Evolutionary conservation across 2,329 filamentous ascomycete species (phyloP), one percentile per base, ranked within the genome.

Genomic region (Mollisia scopiformis): DNA sequence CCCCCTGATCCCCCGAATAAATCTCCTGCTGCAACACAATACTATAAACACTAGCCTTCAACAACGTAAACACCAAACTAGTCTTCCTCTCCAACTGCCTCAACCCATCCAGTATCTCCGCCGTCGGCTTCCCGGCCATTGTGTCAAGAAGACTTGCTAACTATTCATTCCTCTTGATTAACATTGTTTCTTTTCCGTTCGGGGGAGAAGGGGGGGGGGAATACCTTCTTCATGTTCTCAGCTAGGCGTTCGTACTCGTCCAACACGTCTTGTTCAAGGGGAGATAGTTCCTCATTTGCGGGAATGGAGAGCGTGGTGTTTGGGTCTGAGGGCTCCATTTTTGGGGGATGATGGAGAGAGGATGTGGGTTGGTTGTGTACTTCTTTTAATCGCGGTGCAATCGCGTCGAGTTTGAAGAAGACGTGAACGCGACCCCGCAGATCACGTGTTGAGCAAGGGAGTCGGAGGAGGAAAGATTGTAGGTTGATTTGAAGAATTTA

Each of bases 21-120:
- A 96, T 92, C 84, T 98, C 92, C 83, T 98, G 94, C 84, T 99
- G 94, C 80, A 99, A 77, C 63, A 99, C 93, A 79, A 99, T 99
- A 74, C 91, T 96, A 79, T 99, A 99, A 66, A 99, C 95, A 76
- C 94, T 98, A 19, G 95, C 94, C 81, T 99, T 99, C 74, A 99
- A 84, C 74, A 98, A 78, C 64, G 95, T 99, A 77, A 96, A 98
- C 23, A 97, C 94, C 57, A 97, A 81, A 68, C 92, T 93, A 46
- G 94, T 97, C 82, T 98, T 97, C 69, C 95, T 84, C 81, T 99
- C 95, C 57, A 99, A 81, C 46, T 93, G 88, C 57, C 95, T 83
- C 69, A 99, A 82, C 8, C 91, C 89, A 75, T 99, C 92, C 56
- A 96, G 83, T 59, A 96, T 93, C 67, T 91, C 92, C 6, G 90